Evolutionary conservation across 2,329 filamentous ascomycete species (phyloP).

Genomic region (Dendryphion nanum): DNA sequence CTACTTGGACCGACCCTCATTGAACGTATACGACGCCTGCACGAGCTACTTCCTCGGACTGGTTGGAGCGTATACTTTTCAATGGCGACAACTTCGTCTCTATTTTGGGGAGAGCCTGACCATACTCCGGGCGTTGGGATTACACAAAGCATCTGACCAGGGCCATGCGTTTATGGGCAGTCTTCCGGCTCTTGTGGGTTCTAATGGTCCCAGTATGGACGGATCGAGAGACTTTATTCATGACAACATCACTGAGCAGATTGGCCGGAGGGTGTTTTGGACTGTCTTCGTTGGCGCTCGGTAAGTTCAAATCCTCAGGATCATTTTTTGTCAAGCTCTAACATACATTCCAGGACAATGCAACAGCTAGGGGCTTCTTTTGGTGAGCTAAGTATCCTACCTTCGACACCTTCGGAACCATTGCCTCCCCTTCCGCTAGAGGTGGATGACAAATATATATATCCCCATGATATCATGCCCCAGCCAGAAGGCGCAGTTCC

Average conservation of each 20-base stretch:
- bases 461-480: constrained; percentile 65
- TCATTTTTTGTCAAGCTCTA: not conserved
- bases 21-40: constrained; percentile 62
- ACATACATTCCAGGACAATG: constrained; percentile 60
- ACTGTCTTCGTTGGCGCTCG: constrained; percentile 72
- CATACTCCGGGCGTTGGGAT: constrained; percentile 66
- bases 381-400: constrained; percentile 71
- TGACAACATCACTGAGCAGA: constrained; percentile 51
- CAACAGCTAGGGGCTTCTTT: constrained; percentile 73
- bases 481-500: constrained; percentile 70
- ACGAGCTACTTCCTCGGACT: constrained; percentile 75
- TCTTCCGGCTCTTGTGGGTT: constrained; percentile 33
- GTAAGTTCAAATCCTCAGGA: constrained; percentile 36
- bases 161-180: constrained; percentile 39
- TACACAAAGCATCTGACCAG: constrained; percentile 56
- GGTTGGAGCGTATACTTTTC: constrained; percentile 65
- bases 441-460: constrained; percentile 81
- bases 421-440: constrained; percentile 80
- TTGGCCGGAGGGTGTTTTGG: constrained; percentile 71
- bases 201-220: constrained; percentile 36
- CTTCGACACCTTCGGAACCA: constrained; percentile 70
- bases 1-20: constrained; percentile 53
- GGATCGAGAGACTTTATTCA: constrained; percentile 36
- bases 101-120: constrained; percentile 72
- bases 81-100: constrained; percentile 65